phyloP scores from a whole-genome alignment of 768 basidiomycete genomes.

The Kwoniella shandongensis region DNA sequence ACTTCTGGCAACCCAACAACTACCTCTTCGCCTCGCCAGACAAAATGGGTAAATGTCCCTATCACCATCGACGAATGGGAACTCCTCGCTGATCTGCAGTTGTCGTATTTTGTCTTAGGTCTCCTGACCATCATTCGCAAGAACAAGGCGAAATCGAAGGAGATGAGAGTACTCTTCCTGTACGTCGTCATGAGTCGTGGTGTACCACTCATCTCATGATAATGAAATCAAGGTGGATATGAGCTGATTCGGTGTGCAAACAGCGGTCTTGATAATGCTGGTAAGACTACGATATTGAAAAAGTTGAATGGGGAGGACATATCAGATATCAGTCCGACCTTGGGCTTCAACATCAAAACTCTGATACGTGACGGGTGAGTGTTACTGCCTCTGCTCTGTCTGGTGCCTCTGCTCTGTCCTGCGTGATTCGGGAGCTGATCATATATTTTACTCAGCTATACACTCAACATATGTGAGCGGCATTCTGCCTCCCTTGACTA shows the following conservation, averaged over 20 bases:
- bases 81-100: no score
- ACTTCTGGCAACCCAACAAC: no score
- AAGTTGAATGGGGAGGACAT: conserved; percentile 92
- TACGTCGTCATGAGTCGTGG: no score
- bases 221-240: not conserved
- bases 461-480: conserved; percentile 71
- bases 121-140: conserved; percentile 96
- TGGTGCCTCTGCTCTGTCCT: not conserved
- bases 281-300: conserved; percentile 97
- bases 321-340: conserved; percentile 79
- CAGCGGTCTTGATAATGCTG: conserved; percentile 96
- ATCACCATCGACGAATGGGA: no score
- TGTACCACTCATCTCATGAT: no score
- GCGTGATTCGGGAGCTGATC: not conserved
- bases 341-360: conserved; percentile 99
- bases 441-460: conserved; percentile 59
- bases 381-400: not conserved
- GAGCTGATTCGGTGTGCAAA: not conserved
- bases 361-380: conserved; percentile 83
- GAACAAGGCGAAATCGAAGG: conserved; percentile 89
- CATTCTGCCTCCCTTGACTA: not conserved
- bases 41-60: no score
- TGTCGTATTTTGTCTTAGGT: conserved; percentile 59
- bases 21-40: no score
- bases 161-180: conserved; percentile 91